These are phyloP conservation scores for Thermoascus crustaceus DNA, from an alignment of 2,329 filamentous ascomycete species.

Conservation along the genomic window DNA sequence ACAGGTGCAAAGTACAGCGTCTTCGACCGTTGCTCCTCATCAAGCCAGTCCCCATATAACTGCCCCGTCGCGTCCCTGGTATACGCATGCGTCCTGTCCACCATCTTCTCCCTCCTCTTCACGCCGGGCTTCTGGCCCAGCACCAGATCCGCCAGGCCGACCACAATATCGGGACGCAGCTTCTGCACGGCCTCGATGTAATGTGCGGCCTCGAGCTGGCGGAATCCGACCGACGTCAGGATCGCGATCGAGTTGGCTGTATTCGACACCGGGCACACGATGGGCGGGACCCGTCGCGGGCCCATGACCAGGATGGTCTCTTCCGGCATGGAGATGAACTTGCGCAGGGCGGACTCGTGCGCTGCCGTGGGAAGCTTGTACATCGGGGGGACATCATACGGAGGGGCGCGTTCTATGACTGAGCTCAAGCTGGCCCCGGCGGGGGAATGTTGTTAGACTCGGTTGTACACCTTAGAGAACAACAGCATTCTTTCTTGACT, in stretches of 20 bases:
- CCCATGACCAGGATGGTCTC: conserved; percentile 63
- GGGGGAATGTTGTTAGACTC: conserved; percentile 23
- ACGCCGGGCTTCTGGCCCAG: conserved; percentile 51
- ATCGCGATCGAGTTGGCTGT: conserved; percentile 64
- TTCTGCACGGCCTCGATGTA: conserved; percentile 58
- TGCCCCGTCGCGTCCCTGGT: conserved; percentile 57
- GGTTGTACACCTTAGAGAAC: conserved; percentile 10
- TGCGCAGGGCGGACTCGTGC: conserved; percentile 55
- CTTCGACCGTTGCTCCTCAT: conserved; percentile 17
- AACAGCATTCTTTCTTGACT: too few species aligned
- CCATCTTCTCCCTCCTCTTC: conserved; percentile 76
- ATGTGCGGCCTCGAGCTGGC: conserved; percentile 57
- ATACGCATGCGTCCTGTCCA: conserved; percentile 78
- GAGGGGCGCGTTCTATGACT: conserved; percentile 55
- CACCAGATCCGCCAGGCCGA: conserved; percentile 69
- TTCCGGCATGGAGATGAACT: conserved; percentile 65
- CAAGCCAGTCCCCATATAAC: conserved; percentile 27
- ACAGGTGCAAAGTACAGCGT: conserved; percentile 58
- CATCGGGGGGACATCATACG: conserved; percentile 41
- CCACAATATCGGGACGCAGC: conserved; percentile 71
- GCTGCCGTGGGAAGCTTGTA: conserved; percentile 40
- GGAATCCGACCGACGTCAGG: conserved; percentile 80
- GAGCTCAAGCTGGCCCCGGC: conserved; percentile 30
- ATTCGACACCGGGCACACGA: conserved; percentile 61
- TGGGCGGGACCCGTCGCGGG: conserved; percentile 67